Conservation (phyloP, 345 rosid species). For the Angophora floribunda region DNA sequence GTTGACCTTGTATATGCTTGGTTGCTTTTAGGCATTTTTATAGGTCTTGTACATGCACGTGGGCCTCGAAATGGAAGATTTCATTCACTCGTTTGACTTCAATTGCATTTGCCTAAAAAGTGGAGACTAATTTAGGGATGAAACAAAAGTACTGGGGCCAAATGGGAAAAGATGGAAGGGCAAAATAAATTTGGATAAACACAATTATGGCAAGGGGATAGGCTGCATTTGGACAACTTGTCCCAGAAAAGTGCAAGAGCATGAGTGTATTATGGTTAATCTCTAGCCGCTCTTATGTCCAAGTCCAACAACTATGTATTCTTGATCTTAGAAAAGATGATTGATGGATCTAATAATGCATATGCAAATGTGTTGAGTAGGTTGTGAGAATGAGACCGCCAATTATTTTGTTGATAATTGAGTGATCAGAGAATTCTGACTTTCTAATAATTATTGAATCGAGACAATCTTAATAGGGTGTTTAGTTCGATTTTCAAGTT, state of each 20-base stretch:
- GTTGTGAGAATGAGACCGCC: neutral
- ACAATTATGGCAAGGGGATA: too few relatives aligned
- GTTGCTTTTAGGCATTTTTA: neutral
- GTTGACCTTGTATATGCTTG: neutral
- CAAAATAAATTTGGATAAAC: neutral
- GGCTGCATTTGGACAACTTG: neutral
- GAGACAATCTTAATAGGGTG: neutral
- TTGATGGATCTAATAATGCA: neutral
- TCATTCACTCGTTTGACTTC: neutral
- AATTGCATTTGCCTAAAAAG: neutral
- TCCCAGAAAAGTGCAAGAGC: neutral
- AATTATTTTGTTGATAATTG: accelerated
- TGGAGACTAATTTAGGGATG: neutral
- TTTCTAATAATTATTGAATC: neutral
- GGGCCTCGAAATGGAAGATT: neutral
- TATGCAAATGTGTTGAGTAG: neutral
- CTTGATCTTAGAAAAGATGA: neutral
- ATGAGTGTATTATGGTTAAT: neutral
- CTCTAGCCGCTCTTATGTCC: neutral
- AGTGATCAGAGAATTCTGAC: neutral
- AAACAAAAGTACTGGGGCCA: neutral
- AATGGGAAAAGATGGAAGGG: neutral
- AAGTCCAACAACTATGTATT: neutral
- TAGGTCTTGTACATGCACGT: neutral
- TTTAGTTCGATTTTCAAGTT: neutral